Base-by-base conservation (phyloP, 106 monocot genomes). In the Allium fistulosum region DNA sequence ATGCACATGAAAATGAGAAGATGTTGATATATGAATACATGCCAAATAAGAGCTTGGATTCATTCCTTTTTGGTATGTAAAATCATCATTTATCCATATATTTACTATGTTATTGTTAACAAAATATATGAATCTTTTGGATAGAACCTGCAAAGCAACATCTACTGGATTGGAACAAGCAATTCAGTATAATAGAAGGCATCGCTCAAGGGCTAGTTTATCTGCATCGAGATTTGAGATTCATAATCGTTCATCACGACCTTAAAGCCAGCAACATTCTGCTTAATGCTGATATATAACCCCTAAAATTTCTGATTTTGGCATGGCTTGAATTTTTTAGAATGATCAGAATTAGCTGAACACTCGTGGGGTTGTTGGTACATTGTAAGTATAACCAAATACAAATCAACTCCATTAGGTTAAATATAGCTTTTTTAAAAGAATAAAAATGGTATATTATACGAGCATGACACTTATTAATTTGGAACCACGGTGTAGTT, bases 231-330 rank as follows among this genome's bases (percentile, higher is more conserved):
- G 84, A 88, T 49, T 88, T 81, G 11, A 76, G 84, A 61, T 48
- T 84, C 8, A 72, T 73, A 0, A 67, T 88, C 2, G 79, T 88
- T 60, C 88, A 88, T 48, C 65, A 80, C 14, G 88, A 88, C 73
- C 76, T 88, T 22, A 88, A 88, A 66, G 84, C 84, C 7, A 84
- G 88, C 76, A 84, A 88, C 68, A 70, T 88, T 26, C 57, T 84
- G 58, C 59, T 88, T 58, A 84, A 84, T 52, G 66, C 37, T 15
- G 57, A 77, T 15, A 22, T 1, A 79, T 88, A 77, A 84, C 75
- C 51, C 82, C 88, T 3, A 89, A 89, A 59, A 89, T 89, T 51
- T 80, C 88, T 3, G 84, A 89, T 48, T 84, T 89, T 52, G 88
- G 88, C 13, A 82, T 82, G 82, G 88, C 84, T 6, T 79, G 77